phyloP scores from a whole-genome alignment of 345 rosid genomes.

The Microthlaspi erraticum region DNA sequence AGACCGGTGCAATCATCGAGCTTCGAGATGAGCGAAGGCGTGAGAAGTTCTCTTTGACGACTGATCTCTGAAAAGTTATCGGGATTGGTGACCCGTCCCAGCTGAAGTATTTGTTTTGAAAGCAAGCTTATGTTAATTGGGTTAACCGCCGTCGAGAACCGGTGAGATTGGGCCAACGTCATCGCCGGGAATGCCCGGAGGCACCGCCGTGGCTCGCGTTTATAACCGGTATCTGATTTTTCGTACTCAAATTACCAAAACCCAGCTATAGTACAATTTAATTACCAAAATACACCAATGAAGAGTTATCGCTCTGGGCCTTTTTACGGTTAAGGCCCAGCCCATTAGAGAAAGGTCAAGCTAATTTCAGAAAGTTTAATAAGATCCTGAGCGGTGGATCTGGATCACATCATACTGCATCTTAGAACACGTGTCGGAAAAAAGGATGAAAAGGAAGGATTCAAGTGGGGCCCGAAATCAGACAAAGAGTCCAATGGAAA shows the following conservation, averaged over 20 bases:
- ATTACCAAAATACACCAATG: background rate
- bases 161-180: conserved; percentile 43
- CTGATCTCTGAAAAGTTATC: conserved; percentile 37
- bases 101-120: conserved; percentile 44
- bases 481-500: conserved; percentile 15
- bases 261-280: background rate
- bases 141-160: conserved; percentile 36
- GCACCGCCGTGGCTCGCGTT: conserved; percentile 11
- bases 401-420: background rate
- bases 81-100: conserved; percentile 29
- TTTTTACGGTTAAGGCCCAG: background rate
- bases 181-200: conserved; percentile 20
- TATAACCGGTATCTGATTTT: background rate
- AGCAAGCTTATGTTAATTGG: conserved; percentile 26
- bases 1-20: conserved; percentile 56
- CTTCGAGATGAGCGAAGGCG: conserved; percentile 50
- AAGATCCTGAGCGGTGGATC: conserved; percentile 5
- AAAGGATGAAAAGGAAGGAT: background rate
- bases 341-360: background rate
- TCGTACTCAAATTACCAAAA: too few relatives aligned
- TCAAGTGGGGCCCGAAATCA: background rate
- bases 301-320: background rate
- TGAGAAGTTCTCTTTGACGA: conserved; percentile 40
- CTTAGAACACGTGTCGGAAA: background rate
- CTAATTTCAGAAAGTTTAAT: background rate